Base-by-base conservation (phyloP, 495 filamentous ascomycete species). In the Aeminium ludgeri region DNA sequence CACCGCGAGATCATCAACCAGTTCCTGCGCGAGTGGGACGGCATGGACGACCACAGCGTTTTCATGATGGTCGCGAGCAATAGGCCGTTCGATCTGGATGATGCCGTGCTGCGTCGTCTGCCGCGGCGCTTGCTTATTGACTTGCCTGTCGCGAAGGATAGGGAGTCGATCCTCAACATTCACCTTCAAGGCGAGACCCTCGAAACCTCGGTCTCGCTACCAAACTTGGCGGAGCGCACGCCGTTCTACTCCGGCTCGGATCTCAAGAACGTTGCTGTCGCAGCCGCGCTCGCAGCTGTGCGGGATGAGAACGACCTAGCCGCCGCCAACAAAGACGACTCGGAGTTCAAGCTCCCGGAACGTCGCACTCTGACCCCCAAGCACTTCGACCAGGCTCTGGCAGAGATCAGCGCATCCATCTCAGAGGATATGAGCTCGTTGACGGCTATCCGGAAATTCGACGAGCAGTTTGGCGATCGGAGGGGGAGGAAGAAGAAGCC, bases 11-110 rank as follows among this genome's bases (percentile, higher is more conserved):
- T 89, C 34, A 91, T 97, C 62, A 97, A 95, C 47, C 87, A 96
- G 57, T 97, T 96, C 57, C 63, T 97, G 28, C 74, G 83, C n/a
- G 89, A 96, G 58, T 97, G 89, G 89, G 89, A 95, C 50, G 89
- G 91, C 12, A 78, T 97, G 70, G 79, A 74, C 30, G 77, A 83
- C 46, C 46, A 46, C 20, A 79, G 78, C 6, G 84, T 86, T 1
- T 96, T 97, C 59, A 91, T 97, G 57, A 95, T 97, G 91, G 85
- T 96, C 0, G 89, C 89, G n/a, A 94, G 85, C 10, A 96, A 96
- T 55, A 66, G 87, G 11, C 87, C 87, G 0, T 94, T 93, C 44
- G 86, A 96, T 52, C 71, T 97, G 1, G 89, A 97, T 52, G 89
- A 97, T 51, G 89, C 89, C 1, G 83, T 93, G 16, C 73, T 97